Percentiles rank a stretch among this genome's conserved stretches.
phyloP scores from a whole-genome alignment of 2,329 filamentous ascomycete genomes.

The Sclerotinia glacialis region DNA sequence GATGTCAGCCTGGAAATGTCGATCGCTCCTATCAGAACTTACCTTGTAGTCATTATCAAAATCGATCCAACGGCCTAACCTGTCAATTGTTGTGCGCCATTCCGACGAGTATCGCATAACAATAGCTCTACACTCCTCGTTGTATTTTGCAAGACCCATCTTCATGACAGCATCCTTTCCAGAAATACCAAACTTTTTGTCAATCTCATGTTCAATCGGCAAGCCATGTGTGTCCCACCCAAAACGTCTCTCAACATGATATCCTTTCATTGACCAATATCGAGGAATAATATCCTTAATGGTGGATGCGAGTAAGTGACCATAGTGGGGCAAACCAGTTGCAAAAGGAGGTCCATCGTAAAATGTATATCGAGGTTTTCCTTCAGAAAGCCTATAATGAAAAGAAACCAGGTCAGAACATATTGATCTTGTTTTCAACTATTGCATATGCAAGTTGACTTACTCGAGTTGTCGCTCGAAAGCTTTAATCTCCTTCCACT shows the following conservation, averaged over 20 bases:
- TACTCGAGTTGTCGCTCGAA: conserved; percentile 20
- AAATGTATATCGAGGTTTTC: conserved; percentile 84
- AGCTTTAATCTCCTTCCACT: conserved; percentile 18
- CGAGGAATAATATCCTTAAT: conserved; percentile 97
- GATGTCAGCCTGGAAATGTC: conserved; percentile 25
- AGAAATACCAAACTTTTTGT: conserved; percentile 89
- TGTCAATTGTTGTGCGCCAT: conserved; percentile 84
- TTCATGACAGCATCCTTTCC: conserved; percentile 83
- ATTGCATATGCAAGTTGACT: background rate
- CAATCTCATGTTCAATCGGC: conserved; percentile 95
- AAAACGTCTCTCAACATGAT: conserved; percentile 86
- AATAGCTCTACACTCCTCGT: conserved; percentile 85
- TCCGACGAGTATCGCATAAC: conserved; percentile 88
- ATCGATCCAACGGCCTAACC: conserved; percentile 92
- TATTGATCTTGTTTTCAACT: background rate
- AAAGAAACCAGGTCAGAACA: background rate
- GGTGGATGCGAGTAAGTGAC: conserved; percentile 76
- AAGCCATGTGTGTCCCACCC: conserved; percentile 96
- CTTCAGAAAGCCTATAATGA: conserved; percentile 63
- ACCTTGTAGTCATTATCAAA: conserved; percentile 97
- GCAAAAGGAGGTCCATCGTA: conserved; percentile 85
- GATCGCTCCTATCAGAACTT: conserved; percentile 25
- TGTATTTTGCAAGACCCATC: conserved; percentile 85
- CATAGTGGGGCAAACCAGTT: conserved; percentile 66
- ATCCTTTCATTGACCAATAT: conserved; percentile 97